Evolutionary conservation across 108 stramenopile species (phyloP).

Genomic region (Nitzschia palea): DNA sequence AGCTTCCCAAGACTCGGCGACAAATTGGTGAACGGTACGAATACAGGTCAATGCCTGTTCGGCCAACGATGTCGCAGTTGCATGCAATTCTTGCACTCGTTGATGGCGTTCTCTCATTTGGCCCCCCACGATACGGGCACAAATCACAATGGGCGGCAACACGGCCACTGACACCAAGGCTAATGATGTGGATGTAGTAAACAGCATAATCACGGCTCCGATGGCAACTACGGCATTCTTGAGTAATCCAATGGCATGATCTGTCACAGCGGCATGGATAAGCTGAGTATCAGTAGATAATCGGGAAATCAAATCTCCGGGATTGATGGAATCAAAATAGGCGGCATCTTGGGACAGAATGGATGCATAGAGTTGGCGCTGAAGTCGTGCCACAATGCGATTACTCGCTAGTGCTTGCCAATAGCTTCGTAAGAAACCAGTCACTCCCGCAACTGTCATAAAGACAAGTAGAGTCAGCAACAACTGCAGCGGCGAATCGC

Average conservation of each 20-base stretch:
- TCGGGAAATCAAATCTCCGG: constrained; percentile 66
- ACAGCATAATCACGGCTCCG: constrained; percentile 53
- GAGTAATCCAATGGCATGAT: constrained; percentile 49
- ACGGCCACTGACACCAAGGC: constrained; percentile 54
- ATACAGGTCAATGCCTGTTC: constrained; percentile 77
- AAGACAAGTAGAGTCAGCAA: neutral
- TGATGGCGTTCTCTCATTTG: constrained; percentile 46
- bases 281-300: constrained; percentile 59
- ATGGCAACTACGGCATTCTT: constrained; percentile 48
- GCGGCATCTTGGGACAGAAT: constrained; percentile 61
- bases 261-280: constrained; percentile 64
- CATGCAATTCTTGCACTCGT: constrained; percentile 75
- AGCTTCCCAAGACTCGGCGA: constrained; percentile 74
- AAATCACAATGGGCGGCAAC: constrained; percentile 71
- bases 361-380: constrained; percentile 43
- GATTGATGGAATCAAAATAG: constrained; percentile 57
- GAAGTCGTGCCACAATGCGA: constrained; percentile 57
- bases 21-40: constrained; percentile 70
- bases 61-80: constrained; percentile 76
- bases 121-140: constrained; percentile 45
- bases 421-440: constrained; percentile 28
- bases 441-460: neutral
- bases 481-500: neutral
- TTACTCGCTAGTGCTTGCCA: constrained; percentile 67
- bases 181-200: constrained; percentile 64